These are phyloP conservation scores for Cichorium intybus DNA, from an alignment of 140 eudicot genomes.

Conservation along the genomic window DNA sequence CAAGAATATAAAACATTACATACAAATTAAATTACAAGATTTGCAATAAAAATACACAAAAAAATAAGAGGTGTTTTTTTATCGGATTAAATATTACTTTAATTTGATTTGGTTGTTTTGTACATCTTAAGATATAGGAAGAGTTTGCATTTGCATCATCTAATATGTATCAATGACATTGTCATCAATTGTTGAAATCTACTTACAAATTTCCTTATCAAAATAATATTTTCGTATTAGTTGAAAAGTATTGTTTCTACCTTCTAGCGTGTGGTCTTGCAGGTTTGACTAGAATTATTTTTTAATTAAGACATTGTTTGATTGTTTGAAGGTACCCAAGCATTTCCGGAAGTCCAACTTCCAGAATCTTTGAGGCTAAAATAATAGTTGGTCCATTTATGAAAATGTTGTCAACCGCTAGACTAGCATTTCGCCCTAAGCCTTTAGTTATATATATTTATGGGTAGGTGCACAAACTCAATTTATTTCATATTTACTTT, in stretches of 20 bases:
- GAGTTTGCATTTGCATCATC: no score
- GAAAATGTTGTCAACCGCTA: neutral
- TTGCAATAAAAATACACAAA: no score
- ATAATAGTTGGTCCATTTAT: neutral
- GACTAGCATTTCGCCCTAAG: neutral
- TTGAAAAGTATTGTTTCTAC: neutral
- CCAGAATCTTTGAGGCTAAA: constrained; percentile 1
- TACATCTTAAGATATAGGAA: no score
- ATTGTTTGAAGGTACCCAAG: neutral
- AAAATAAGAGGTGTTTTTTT: no score
- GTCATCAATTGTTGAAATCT: neutral
- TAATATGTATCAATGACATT: no score
- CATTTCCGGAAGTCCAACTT: neutral
- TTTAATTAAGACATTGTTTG: no score
- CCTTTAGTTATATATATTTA: neutral
- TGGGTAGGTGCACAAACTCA: neutral
- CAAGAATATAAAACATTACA: no score
- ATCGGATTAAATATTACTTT: no score
- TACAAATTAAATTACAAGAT: no score
- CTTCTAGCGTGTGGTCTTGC: neutral
- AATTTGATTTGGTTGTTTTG: no score
- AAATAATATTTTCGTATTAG: neutral
- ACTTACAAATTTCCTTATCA: neutral
- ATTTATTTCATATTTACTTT: neutral
- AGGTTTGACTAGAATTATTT: neutral